Evolutionary conservation across 192 early-diverging fungal species (phyloP).

Genomic region (Neocallimastix lanati): DNA sequence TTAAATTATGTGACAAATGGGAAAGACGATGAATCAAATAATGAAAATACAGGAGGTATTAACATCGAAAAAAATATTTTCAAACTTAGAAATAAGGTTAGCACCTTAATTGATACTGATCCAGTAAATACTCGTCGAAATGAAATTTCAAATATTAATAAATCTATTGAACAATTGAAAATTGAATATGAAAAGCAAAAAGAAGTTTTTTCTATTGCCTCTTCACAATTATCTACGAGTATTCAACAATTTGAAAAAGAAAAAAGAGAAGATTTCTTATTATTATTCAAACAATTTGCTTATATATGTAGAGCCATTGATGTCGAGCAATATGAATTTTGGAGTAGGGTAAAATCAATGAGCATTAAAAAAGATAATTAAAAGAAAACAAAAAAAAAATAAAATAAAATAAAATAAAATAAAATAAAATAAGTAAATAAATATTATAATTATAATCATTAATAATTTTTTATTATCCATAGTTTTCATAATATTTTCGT

Average conservation of each 20-base stretch:
- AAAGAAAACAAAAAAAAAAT: too few species aligned
- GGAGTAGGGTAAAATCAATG: too few species aligned
- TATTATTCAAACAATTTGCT: background rate
- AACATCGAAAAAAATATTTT: background rate
- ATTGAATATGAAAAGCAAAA: constrained; percentile 38
- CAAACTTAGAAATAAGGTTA: constrained; percentile 14
- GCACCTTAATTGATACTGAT: constrained; percentile 90
- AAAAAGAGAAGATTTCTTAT: background rate
- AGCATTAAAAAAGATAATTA: too few species aligned
- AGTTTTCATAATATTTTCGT: too few species aligned
- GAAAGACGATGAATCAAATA: background rate
- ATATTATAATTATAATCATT: too few species aligned
- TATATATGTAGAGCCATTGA: background rate
- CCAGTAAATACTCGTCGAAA: constrained; percentile 73
- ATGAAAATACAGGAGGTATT: background rate
- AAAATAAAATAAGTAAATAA: too few species aligned
- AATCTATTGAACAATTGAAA: constrained; percentile 59
- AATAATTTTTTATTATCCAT: too few species aligned
- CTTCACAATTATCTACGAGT: background rate
- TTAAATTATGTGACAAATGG: background rate
- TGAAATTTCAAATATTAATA: constrained; percentile 72
- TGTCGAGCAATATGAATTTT: background rate
- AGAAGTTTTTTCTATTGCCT: background rate
- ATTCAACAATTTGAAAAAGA: background rate
- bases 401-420: too few species aligned